Evolutionary conservation across 305 asterid genomes (phyloP), one percentile per base, ranked within the genome.

Genomic region (Fraxinus nigra): DNA sequence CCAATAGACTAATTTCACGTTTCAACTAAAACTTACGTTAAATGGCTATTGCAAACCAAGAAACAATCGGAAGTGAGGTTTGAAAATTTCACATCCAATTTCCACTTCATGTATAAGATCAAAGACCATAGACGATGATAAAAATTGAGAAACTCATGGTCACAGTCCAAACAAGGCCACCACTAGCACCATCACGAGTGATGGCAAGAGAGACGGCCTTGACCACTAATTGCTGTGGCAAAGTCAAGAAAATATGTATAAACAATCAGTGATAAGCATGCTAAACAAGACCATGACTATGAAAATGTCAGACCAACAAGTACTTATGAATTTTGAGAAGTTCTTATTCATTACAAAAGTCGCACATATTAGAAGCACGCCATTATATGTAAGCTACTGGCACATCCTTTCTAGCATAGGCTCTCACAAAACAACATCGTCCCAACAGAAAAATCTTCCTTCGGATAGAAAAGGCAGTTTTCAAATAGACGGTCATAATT

Each of bases 151-250:
- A 59, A 89, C 97, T 93, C 88, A 95, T 97, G 73, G 95, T 95
- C 77, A 93, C 94, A 38, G 98, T 95, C 30, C 98, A 94, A 70
- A 95, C 97, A 82, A 95, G 97, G 40, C 98, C 98, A 38, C 98
- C 98, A 79, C 98, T 93, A 82, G 98, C 98, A 82, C 98, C 97
- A 87, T 93, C 98, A 35, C 97, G 92, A 81, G 98, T 97, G 86
- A 95, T 93, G 83, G 98, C 98, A 85, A 95, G 98, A 80, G 98
- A 95, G 73, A 93, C 98, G 3, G 98, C 97, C 86, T 92, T 90
- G 81, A 93, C 98, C 20, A 93, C 98, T 79, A 95, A 78, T 81
- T 92, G 83, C 98, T 92, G 95, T 69, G 40, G 63, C 10, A n/a
- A 46, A 76, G 18, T 77, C 30, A 79, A 76, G 35, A 8, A 3